Evolutionary conservation across 1,139 yeast genomes (phyloP), one percentile per base, ranked within the genome.

Genomic region (Saccharomyces pastorianus): DNA sequence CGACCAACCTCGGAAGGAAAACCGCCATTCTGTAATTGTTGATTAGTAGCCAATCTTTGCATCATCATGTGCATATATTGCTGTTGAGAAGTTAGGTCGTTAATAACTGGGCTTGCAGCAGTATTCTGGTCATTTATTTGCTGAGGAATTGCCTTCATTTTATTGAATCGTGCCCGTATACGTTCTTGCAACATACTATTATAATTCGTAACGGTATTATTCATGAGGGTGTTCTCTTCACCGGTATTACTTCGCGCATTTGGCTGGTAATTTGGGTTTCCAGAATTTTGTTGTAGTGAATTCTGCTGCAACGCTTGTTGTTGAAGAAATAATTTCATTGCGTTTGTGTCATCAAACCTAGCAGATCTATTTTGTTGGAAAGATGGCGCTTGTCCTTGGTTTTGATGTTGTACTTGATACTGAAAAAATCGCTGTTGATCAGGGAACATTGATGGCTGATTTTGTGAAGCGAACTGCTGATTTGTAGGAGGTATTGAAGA

Each of bases 21-120:
- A 11, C 42, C 46, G 26, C 47, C 31, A 29, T 48, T 50, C 4
- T 51, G 55, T n/a, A 47, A 29, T 25, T 53, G 53, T 23, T 53
- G 55, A 48, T 31, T 51, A 17, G 44, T 9, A 38, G 44, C 44
- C 44, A 38, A 9, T 38, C 44, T 38, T 8, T 38, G 44, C 53
- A 51, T 53, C 55, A 53, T 53, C 53, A 50, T 53, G 13, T 47
- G 44, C 53, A 53, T 23, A 47, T 53, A 48, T 8, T 32, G 46
- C n/a, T 49, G 48, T n/a, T 51, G 51, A 17, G 34, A 46, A 42
- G 41, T 28, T 13, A 46, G 13, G 27, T 42, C 28, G 13, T 17
- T 38, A 9, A 38, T 5, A 38, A 17, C 44, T 38, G 44, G 44
- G 4, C 9, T 38, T 17, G 25, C 13, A 6, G 6, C 26, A 4